Percentiles rank a stretch among this genome's conserved stretches.
Conservation (phyloP, 305 asterid species). For the Fraxinus dipetala region DNA sequence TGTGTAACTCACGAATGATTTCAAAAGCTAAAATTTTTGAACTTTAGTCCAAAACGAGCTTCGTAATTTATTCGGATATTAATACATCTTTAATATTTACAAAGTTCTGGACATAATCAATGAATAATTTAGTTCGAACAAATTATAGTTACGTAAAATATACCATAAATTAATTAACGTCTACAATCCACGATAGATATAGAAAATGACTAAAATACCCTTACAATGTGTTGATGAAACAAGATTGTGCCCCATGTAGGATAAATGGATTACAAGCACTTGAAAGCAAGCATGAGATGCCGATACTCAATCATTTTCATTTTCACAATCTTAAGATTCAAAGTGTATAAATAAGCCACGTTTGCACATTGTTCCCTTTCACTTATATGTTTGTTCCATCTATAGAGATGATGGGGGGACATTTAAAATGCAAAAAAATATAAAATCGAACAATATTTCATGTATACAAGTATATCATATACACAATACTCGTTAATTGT, state of each 20-base stretch:
- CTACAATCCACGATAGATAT: neutral
- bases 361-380: neutral
- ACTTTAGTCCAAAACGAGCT: neutral
- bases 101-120: neutral
- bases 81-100: neutral
- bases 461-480: neutral
- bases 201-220: neutral
- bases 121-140: neutral
- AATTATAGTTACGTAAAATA: neutral
- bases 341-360: neutral
- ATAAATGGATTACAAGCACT: neutral
- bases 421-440: neutral
- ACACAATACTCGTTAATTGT: neutral
- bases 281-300: neutral
- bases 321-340: neutral
- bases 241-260: neutral
- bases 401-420: neutral
- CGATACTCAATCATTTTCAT: neutral
- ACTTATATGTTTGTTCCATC: neutral
- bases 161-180: neutral
- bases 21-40: no score
- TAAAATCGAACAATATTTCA: neutral
- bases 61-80: neutral
- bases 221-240: neutral
- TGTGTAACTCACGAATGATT: neutral